Evolutionary conservation across 768 basidiomycete species (phyloP).

Genomic region (Lactifluus volemus): DNA sequence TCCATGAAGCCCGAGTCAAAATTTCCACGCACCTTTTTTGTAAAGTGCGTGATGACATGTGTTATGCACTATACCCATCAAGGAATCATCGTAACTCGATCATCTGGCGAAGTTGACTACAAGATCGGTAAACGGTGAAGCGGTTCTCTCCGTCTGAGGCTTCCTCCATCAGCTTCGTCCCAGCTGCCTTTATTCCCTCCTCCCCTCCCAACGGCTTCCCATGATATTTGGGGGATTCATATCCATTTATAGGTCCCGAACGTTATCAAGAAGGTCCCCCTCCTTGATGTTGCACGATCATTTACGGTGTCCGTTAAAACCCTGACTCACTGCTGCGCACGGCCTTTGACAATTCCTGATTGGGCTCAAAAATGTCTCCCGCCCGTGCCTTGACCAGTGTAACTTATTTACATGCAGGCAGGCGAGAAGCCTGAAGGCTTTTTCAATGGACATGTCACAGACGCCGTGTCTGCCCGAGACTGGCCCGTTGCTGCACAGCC

Average conservation of each 20-base stretch:
- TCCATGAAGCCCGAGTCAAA: slow-evolving; percentile 53
- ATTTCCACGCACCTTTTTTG: slow-evolving; percentile 59
- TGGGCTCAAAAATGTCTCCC: background rate
- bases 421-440: background rate
- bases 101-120: background rate
- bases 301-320: background rate
- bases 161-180: background rate
- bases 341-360: background rate
- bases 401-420: background rate
- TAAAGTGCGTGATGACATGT: slow-evolving; percentile 29
- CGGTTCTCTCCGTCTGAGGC: background rate
- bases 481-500: background rate
- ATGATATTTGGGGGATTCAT: background rate
- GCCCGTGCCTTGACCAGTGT: background rate
- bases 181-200: background rate
- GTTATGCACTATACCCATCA: background rate
- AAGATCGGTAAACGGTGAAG: background rate
- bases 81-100: background rate
- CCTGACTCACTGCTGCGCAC: background rate
- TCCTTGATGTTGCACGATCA: background rate
- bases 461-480: background rate
- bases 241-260: background rate
- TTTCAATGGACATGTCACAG: background rate
- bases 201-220: background rate
- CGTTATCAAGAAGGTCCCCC: background rate